Evolutionary conservation across 1,284 basidiomycete species (phyloP), one percentile per base, ranked within the genome.

Genomic region (Cutaneotrichosporon cutaneum): DNA sequence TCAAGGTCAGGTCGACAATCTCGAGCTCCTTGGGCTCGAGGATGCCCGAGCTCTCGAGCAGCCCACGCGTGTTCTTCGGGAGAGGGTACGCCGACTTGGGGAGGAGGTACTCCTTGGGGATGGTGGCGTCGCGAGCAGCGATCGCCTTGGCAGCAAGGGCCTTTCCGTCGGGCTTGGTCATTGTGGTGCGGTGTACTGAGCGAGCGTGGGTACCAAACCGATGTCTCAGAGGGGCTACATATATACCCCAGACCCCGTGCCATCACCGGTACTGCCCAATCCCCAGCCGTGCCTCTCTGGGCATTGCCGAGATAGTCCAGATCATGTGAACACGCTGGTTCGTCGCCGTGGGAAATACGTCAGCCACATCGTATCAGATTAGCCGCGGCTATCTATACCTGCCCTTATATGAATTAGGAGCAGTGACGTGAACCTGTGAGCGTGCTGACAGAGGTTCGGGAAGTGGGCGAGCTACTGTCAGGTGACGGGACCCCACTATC

Each of bases 1-100:
- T 75, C 0, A 85, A 87, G n/a, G 82, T 77, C 30, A 69, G 54
- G 2, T 59, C 48, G 42, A 70, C 63, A 45, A 76, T 75, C 16
- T 65, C 68, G 22, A 62, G 50, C 65, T 77, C 65, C 50, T 54
- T 21, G 2, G 60, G 13, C 1, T 61, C 27, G 14, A 73, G 61
- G 51, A 66, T 45, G 4, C 59, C 54, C 1, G 44, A 48, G n/a
- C 45, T 35, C 48, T 51, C 26, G 51, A n/a, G 22, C n/a, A 66
- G 58, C n/a, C 54, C 27, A 0, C 58, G 42, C 22, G 52, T 33
- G 47, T 66, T 59, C 32, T 22, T 51, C 7, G 61, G 61, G 21
- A 56, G 39, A 5, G 39, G 36, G 27, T 53, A 47, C 27, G 32
- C 32, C 39, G 39, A 42, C 39, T 42, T 42, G 4, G 65, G 62